These are phyloP conservation scores for Senna siamea DNA, from an alignment of 306 rosid genomes.

Conservation along the genomic window DNA sequence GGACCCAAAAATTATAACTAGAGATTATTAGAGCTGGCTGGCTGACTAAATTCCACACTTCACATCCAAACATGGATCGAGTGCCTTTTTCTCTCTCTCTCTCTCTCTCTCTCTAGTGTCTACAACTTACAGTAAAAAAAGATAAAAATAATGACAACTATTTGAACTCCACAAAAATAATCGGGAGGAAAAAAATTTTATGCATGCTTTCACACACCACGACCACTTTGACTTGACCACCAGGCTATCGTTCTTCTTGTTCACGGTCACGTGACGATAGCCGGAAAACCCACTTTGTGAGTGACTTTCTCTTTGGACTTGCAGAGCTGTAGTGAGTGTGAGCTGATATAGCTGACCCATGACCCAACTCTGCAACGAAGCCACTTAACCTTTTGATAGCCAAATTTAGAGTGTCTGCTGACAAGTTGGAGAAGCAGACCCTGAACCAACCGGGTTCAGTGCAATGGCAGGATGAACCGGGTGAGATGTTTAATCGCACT, in stretches of 20 bases:
- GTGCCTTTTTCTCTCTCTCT: slow-evolving; percentile 53
- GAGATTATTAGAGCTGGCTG: too few relatives aligned
- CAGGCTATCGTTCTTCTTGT: slow-evolving; percentile 64
- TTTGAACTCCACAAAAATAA: slow-evolving; percentile 44
- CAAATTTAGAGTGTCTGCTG: slow-evolving; percentile 56
- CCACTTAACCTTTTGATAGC: slow-evolving; percentile 65
- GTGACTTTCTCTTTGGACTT: slow-evolving; percentile 52
- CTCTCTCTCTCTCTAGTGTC: slow-evolving; percentile 34
- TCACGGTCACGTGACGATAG: slow-evolving; percentile 67
- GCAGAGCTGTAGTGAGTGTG: background rate
- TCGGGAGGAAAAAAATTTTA: slow-evolving; percentile 25
- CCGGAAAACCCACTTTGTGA: slow-evolving; percentile 88
- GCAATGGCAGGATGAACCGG: slow-evolving; percentile 87
- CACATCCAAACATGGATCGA: slow-evolving; percentile 66
- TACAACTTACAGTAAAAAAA: slow-evolving; percentile 38
- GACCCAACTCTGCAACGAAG: slow-evolving; percentile 47
- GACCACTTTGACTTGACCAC: background rate
- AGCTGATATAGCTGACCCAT: background rate
- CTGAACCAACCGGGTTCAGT: slow-evolving; percentile 85
- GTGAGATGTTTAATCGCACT: slow-evolving; percentile 71
- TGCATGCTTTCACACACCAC: slow-evolving; percentile 36
- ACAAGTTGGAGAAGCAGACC: slow-evolving; percentile 81
- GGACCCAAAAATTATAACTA: too few relatives aligned
- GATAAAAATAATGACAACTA: background rate
- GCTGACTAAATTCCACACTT: slow-evolving; percentile 53